Evolutionary conservation across 2,329 filamentous ascomycete species (phyloP), one percentile per base, ranked within the genome.

Genomic region (Monosporascus sp.): DNA sequence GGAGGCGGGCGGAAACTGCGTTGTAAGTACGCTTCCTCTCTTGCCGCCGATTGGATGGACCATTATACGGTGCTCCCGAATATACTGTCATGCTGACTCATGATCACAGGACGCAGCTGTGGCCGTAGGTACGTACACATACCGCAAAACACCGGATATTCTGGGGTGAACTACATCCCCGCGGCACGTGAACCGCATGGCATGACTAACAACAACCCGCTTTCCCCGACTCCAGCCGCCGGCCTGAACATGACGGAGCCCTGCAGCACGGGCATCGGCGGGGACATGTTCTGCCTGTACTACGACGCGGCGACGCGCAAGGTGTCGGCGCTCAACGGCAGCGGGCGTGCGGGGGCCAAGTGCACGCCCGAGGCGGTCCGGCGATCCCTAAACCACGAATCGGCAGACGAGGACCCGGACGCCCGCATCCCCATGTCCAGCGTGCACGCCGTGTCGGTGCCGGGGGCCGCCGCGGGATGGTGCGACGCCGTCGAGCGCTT

Each of bases 201-300:
- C 9, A 31, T 22, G 37, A 20, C 14, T 52, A 22, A 35, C 31
- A 39, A 39, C 37, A 49, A 6, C 1, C 35, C 31, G 7, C 11
- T 5, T 4, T n/a, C 45, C 24, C 7, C 1, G 14, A 5, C 5
- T 3, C 4, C 54, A 90, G 93, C 94, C 45, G 94, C 94, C 35
- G 91, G 86, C 5, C 78, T 99, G 53, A 97, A 97, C 72, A 82
- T 97, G 67, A 96, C 93, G 0, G 94, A 99, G 68, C 94, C 94
- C 7, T 85, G 86, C 54, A 94, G 89, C 6, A 97, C 94, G 1
- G 94, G 94, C 41, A 97, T 99, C 55, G 94, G 94, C 53, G 94
- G 94, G 57, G 94, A 99, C 73, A 91, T 96, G 85, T 99, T 97
- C 74, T 92, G 92, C 70, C 82, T 97, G 37, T 97, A 84, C 77